phyloP scores from a whole-genome alignment of 2,329 filamentous ascomycete genomes.

The Ophiocordyceps camponoti-floridani region DNA sequence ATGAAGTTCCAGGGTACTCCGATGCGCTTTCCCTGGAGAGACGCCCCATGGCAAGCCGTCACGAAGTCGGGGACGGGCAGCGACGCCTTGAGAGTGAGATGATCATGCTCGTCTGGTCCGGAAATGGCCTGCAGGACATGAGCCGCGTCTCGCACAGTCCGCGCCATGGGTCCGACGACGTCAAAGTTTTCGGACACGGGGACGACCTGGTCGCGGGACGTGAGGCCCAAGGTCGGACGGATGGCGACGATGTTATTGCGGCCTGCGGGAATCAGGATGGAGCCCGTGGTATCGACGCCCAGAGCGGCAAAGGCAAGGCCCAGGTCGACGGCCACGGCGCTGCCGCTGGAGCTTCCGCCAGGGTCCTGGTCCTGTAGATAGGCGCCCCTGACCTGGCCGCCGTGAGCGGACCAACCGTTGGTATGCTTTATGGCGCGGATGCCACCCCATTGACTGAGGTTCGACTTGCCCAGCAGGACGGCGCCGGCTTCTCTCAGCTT shows the following conservation, averaged over 20 bases:
- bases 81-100: constrained; percentile 31
- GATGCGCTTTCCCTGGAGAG: constrained; percentile 38
- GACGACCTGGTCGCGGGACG: constrained; percentile 12
- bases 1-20: constrained; percentile 38
- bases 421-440: constrained; percentile 17
- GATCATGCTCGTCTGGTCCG: constrained; percentile 39
- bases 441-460: constrained; percentile 46
- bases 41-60: constrained; percentile 32
- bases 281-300: constrained; percentile 38
- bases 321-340: constrained; percentile 38
- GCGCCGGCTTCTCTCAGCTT: constrained; percentile 41
- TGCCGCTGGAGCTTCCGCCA: constrained; percentile 40
- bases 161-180: constrained; percentile 42
- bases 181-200: constrained; percentile 46
- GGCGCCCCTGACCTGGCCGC: constrained; percentile 41
- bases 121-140: constrained; percentile 42
- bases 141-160: constrained; percentile 44
- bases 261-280: constrained; percentile 15
- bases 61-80: constrained; percentile 42
- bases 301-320: constrained; percentile 40
- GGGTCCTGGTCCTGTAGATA: constrained; percentile 45
- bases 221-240: not conserved
- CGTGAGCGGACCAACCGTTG: constrained; percentile 42
- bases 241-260: constrained; percentile 6
- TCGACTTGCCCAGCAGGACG: constrained; percentile 46